Evolutionary conservation across 2,329 filamentous ascomycete species (phyloP).

Genomic region (Fusarium sp.): DNA sequence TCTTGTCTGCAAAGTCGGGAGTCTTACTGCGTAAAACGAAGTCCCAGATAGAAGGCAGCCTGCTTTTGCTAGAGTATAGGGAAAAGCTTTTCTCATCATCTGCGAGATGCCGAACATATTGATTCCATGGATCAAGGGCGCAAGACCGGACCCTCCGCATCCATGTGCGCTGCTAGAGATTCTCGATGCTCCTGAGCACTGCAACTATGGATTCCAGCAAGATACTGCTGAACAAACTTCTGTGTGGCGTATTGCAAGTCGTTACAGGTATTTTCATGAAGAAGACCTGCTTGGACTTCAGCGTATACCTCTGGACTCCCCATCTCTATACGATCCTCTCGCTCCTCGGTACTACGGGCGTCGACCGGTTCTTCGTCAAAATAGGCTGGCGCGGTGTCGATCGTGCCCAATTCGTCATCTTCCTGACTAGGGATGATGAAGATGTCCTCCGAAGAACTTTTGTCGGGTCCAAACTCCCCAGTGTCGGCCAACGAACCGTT

Average conservation of each 20-base stretch:
- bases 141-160: slow-evolving; percentile 49
- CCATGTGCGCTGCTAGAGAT: neutral
- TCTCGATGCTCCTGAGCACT: neutral
- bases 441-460: neutral
- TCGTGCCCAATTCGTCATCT: neutral
- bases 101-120: slow-evolving; percentile 53
- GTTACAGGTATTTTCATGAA: neutral
- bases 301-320: neutral
- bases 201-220: neutral
- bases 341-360: neutral
- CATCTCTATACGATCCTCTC: neutral
- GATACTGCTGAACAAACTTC: neutral
- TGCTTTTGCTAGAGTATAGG: slow-evolving; percentile 50
- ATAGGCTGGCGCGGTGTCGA: slow-evolving; percentile 1
- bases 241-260: neutral
- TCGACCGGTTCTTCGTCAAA: neutral
- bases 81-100: slow-evolving; percentile 48
- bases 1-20: neutral
- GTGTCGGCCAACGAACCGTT: neutral
- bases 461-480: neutral
- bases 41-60: slow-evolving; percentile 55
- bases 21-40: slow-evolving; percentile 57
- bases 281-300: neutral
- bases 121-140: slow-evolving; percentile 57
- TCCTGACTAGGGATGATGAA: neutral